Evolutionary conservation across 2,329 filamentous ascomycete genomes (phyloP).

Genomic region (Cladorrhinum sp.): DNA sequence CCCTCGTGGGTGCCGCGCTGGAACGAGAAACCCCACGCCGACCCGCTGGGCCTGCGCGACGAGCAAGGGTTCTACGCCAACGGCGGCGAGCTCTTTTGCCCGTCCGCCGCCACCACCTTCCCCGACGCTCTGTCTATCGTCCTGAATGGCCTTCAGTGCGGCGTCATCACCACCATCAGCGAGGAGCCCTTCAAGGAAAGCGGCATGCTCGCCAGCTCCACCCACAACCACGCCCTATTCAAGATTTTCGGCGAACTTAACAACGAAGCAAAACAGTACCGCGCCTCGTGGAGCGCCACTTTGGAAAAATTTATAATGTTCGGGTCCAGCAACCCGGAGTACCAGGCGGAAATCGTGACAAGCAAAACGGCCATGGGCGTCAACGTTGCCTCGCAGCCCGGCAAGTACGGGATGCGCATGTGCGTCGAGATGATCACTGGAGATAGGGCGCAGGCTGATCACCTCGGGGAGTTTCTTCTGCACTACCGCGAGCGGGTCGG

Average conservation of each 20-base stretch:
- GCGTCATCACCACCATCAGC: neutral
- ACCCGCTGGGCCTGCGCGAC: slow-evolving; percentile 14
- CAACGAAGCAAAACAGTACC: slow-evolving; percentile 10
- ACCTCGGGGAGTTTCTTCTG: slow-evolving; percentile 19
- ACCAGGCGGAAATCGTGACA: slow-evolving; percentile 1
- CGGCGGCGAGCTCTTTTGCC: slow-evolving; percentile 13
- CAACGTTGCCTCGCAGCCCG: slow-evolving; percentile 3
- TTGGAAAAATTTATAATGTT: slow-evolving; percentile 10
- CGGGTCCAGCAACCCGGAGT: slow-evolving; percentile 9
- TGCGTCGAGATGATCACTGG: slow-evolving; percentile 7
- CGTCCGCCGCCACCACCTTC: slow-evolving; percentile 3
- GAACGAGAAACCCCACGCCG: slow-evolving; percentile 13
- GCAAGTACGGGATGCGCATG: slow-evolving; percentile 16
- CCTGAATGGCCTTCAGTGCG: slow-evolving; percentile 7
- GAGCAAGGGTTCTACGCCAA: slow-evolving; percentile 21
- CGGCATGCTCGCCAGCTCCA: slow-evolving; percentile 10
- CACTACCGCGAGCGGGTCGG: slow-evolving; percentile 19
- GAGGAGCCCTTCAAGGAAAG: slow-evolving; percentile 4
- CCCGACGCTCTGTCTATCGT: neutral
- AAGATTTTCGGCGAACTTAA: slow-evolving; percentile 5
- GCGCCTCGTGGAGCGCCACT: slow-evolving; percentile 18
- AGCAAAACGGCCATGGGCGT: neutral
- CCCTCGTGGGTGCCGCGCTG: slow-evolving; percentile 20
- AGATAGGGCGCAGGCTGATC: slow-evolving; percentile 12
- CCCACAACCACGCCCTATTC: neutral